Percentiles rank a stretch among this genome's conserved stretches.
phyloP scores from a whole-genome alignment of 352 stramenopile species.

The Elongisporangium anandrum region DNA sequence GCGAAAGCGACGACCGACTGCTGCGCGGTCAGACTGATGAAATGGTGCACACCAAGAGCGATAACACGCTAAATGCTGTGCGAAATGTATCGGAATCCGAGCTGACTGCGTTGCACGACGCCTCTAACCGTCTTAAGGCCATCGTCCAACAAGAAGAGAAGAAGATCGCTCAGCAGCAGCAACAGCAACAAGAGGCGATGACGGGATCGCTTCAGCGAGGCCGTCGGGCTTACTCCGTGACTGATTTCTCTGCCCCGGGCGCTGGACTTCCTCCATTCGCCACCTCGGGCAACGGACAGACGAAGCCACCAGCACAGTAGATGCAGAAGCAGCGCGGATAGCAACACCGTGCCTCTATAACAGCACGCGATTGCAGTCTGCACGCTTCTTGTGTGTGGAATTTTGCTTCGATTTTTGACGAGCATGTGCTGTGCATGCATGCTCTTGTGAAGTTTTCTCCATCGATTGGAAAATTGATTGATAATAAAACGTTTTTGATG shows the following conservation, averaged over 20 bases:
- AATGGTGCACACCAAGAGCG: constrained; percentile 61
- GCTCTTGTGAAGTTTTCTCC: background rate
- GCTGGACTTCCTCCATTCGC: background rate
- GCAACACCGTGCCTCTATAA: background rate
- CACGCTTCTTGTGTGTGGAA: background rate
- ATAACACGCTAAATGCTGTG: constrained; percentile 57
- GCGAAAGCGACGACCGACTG: constrained; percentile 50
- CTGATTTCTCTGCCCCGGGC: constrained; percentile 34
- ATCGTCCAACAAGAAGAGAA: constrained; percentile 55
- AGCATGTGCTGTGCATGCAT: background rate
- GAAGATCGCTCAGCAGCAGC: constrained; percentile 22
- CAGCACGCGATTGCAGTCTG: background rate
- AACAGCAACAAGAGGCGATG: constrained; percentile 24
- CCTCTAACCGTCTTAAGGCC: constrained; percentile 53
- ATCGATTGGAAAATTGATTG: background rate
- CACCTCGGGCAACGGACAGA: background rate
- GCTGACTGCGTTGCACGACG: constrained; percentile 53
- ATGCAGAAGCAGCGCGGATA: background rate
- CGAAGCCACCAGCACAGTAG: background rate
- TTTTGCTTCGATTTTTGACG: background rate
- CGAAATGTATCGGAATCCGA: constrained; percentile 72
- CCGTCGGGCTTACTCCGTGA: constrained; percentile 58
- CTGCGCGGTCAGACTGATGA: constrained; percentile 30
- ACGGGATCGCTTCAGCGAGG: constrained; percentile 42
- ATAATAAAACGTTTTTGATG: background rate